These are phyloP conservation scores for Fraxinus angustifolia DNA, from an alignment of 305 asterid species.

Conservation along the genomic window DNA sequence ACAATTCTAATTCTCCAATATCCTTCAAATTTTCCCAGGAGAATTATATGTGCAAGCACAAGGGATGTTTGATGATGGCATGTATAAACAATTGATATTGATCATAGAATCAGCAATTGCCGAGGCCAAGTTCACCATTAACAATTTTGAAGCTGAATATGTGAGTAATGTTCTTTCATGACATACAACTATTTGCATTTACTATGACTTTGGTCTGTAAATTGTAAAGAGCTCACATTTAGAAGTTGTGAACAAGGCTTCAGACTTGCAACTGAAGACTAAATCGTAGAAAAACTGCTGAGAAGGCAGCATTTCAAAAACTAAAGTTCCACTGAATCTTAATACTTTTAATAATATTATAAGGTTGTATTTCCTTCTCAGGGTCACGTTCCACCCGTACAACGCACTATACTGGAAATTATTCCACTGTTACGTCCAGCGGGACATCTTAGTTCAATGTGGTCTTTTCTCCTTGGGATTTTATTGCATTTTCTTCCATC, in stretches of 20 bases:
- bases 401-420: constrained; percentile 78
- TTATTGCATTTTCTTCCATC: constrained; percentile 77
- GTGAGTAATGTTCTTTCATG: constrained; percentile 46
- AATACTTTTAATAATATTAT: neutral
- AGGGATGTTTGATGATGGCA: constrained; percentile 65
- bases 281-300: constrained; percentile 4
- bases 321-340: constrained; percentile 9
- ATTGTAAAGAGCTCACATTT: constrained; percentile 6
- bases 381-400: constrained; percentile 89
- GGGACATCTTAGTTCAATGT: constrained; percentile 73
- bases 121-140: constrained; percentile 55
- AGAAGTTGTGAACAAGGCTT: constrained; percentile 17
- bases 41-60: constrained; percentile 85
- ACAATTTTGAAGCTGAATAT: constrained; percentile 84
- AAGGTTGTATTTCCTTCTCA: constrained; percentile 28
- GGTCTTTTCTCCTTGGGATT: constrained; percentile 64
- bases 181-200: constrained; percentile 15
- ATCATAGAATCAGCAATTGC: constrained; percentile 66
- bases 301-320: constrained; percentile 15
- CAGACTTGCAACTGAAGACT: constrained; percentile 13
- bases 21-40: constrained; percentile 50
- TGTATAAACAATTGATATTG: constrained; percentile 66
- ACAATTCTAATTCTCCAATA: constrained; percentile 18
- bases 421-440: constrained; percentile 72
- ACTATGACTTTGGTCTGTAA: constrained; percentile 13